Evolutionary conservation across 2,329 filamentous ascomycete species (phyloP).

Genomic region (Kalmusia sp.): DNA sequence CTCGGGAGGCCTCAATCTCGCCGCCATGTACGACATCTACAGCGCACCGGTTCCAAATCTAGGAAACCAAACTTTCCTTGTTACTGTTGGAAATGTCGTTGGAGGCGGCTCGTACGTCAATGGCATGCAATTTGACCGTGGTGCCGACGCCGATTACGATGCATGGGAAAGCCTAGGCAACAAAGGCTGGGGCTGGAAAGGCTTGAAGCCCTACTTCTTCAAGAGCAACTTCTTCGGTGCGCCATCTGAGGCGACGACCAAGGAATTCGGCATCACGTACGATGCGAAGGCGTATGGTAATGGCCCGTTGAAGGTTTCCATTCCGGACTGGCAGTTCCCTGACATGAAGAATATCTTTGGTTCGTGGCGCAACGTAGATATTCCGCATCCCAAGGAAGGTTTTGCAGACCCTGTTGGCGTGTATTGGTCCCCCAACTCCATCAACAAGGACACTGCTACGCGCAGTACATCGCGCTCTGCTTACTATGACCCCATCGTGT

Average conservation of each 20-base stretch:
- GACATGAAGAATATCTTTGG: conserved; percentile 12
- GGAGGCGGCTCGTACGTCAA: conserved; percentile 44
- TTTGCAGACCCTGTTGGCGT: conserved; percentile 26
- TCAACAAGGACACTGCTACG: conserved; percentile 30
- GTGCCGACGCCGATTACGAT: conserved; percentile 49
- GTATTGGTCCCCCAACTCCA: conserved; percentile 32
- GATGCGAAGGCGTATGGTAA: conserved; percentile 13
- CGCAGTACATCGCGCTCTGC: conserved; percentile 41
- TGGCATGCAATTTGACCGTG: conserved; percentile 42
- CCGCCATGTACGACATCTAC: conserved; percentile 27
- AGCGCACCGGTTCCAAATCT: conserved; percentile 24
- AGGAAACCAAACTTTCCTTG: conserved; percentile 25
- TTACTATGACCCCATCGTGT: conserved; percentile 34
- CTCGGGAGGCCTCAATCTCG: conserved; percentile 29
- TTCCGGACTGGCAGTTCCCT: conserved; percentile 17
- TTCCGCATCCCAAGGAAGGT: conserved; percentile 23
- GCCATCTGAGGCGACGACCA: background rate
- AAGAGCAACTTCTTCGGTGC: conserved; percentile 13
- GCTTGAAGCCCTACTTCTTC: conserved; percentile 46
- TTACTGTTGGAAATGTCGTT: conserved; percentile 34
- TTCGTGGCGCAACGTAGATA: conserved; percentile 16
- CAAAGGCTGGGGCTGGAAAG: conserved; percentile 63
- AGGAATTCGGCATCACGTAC: conserved; percentile 16
- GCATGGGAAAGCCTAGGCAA: conserved; percentile 64
- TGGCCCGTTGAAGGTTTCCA: conserved; percentile 13